Base-by-base conservation (phyloP, 805 yeast species). In the Metschnikowia orientalis region DNA sequence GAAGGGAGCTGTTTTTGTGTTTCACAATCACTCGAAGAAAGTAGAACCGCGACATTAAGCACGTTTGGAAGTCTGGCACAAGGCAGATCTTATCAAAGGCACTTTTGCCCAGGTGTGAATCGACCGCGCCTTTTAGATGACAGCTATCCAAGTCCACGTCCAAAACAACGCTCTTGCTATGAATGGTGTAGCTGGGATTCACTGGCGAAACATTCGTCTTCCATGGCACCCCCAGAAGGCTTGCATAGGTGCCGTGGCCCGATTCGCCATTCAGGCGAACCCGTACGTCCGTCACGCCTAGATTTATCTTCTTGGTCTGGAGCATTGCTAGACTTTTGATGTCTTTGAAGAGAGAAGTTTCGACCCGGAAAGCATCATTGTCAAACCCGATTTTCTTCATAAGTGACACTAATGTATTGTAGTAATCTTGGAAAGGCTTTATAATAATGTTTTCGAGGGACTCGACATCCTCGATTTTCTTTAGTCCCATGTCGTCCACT, bases 21-120 rank as follows among this genome's bases (percentile, higher is more conserved):
- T 51, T 58, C 18, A 61, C 52, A 1, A 44, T 41, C 4, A 63
- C 40, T 24, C 59, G 57, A 23, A 63, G 40, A 33, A 59, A 65
- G 42, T 66, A 63, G 18, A 66, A 20, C 29, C 71, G 45, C 9
- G 63, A 48, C 44, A 56, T 47, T 18, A 53, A 44, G 34, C 72
- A 66, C 5, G 55, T 49, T 40, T 66, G 71, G 45, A 59, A 61
- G 26, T 48, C 56, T 1, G 72, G 72, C 3, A 64, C 67, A 35
- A 65, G 48, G 5, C 63, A 57, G 7, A 62, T 37, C 23, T 40
- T 37, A 28, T 62, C 62, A 23, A 63, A 56, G 9, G 46, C 48
- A 9, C 37, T 35, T 10, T 41, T 34, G 5, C 41, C 38, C 2
- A 26, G 15, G 1, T 27, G 26, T 1, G 19, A 18, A 17, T 35